Evolutionary conservation across 2,329 filamentous ascomycete genomes (phyloP), one percentile per base, ranked within the genome.

Genomic region (Fusarium phyllophilum): DNA sequence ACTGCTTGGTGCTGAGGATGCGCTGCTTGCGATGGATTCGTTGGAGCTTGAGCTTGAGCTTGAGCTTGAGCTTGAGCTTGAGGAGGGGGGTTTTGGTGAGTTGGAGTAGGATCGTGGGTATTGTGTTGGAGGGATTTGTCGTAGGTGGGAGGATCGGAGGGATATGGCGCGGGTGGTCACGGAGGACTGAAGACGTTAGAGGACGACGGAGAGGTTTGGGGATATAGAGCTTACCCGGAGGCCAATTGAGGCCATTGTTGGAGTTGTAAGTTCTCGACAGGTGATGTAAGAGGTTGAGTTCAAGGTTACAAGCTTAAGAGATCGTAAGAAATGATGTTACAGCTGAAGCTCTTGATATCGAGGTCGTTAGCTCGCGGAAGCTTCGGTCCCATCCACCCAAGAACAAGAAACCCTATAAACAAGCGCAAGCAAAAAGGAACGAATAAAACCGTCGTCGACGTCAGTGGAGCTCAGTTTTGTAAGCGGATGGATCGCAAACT

Each of bases 231-330:
- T 65, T 63, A 78, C 77, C 77, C 77, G 71, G 22, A 78, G 63
- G 49, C 77, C 73, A 66, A 78, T 58, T 59, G 70, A 70, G 54
- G 74, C 70, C 77, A 78, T 78, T 48, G 22, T 63, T 48, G 36
- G 29, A 49, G 34, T 26, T 42, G 14, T 31, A 2, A 31, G 31
- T 31, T 36, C 33, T 49, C 26, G 11, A 20, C 11, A 33, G 11
- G 8, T 44, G 56, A 33, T 11, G 34, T 14, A 56, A 46, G 24
- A 51, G 39, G 49, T 9, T 49, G 8, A 58, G 22, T 65, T 36
- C 24, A 20, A 14, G 14, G 45, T 39, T 58, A 29, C 45, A 51
- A 26, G 38, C 48, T 62, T 22, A 38, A 39, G 51, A 64, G 42
- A 42, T 11, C 48, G 13, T 31, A 55, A 34, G 39, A 49, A 48